Percentiles rank a stretch among this genome's conserved stretches.
phyloP scores from a whole-genome alignment of 2,329 filamentous ascomycete genomes.

The Huntiella abstrusa region DNA sequence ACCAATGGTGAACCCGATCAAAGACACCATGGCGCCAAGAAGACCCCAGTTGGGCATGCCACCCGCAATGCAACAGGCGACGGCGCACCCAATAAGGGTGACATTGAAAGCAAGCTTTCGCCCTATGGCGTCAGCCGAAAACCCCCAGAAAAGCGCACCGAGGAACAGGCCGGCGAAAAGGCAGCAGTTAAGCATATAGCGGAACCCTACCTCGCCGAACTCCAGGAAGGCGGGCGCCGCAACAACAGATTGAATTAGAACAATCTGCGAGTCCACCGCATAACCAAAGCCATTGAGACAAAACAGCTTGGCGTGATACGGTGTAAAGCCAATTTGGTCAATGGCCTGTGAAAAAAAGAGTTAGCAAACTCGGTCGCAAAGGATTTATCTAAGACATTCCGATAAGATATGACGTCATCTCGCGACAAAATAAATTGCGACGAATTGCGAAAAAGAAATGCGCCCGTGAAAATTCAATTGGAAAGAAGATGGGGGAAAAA shows the following conservation, averaged over 20 bases:
- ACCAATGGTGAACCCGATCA: constrained; percentile 28
- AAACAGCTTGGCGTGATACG: constrained; percentile 40
- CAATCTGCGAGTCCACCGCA: constrained; percentile 27
- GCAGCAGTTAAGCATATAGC: constrained; percentile 40
- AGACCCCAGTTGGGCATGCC: constrained; percentile 47
- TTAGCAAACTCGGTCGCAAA: background rate
- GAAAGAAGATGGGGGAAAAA: background rate
- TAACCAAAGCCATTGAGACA: constrained; percentile 42
- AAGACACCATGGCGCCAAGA: constrained; percentile 42
- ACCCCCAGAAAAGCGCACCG: constrained; percentile 49
- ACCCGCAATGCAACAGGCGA: constrained; percentile 40
- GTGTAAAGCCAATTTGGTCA: constrained; percentile 42
- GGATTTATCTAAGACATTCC: background rate
- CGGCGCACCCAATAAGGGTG: constrained; percentile 29
- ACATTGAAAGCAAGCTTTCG: constrained; percentile 50
- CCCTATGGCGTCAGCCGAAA: constrained; percentile 48
- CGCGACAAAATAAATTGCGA: too few species aligned
- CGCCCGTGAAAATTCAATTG: too few species aligned
- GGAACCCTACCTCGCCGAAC: constrained; percentile 35
- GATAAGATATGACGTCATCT: too few species aligned
- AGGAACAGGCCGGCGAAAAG: constrained; percentile 36
- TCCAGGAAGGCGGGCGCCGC: constrained; percentile 37
- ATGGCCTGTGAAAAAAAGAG: constrained; percentile 20
- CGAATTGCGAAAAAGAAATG: too few species aligned
- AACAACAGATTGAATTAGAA: constrained; percentile 43